phyloP scores from a whole-genome alignment of 179 eudicot species.

The Sideroxylon spinosum region DNA sequence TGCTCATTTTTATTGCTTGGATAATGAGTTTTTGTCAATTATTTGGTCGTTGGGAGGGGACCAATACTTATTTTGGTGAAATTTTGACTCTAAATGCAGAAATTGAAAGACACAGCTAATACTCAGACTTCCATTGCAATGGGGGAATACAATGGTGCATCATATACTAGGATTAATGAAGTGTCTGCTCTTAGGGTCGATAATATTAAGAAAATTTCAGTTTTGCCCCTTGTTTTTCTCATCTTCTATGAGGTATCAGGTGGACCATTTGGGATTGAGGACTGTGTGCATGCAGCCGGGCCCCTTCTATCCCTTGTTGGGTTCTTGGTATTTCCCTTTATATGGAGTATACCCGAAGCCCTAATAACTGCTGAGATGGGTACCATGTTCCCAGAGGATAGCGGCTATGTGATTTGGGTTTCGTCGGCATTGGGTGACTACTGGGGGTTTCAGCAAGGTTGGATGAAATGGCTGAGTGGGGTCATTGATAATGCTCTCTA shows the following conservation, averaged over 20 bases:
- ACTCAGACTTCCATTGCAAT: constrained; percentile 14
- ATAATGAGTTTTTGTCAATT: neutral
- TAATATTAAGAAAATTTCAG: constrained; percentile 15
- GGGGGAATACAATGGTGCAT: constrained; percentile 18
- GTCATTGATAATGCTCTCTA: constrained; percentile 27
- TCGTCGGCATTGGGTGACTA: constrained; percentile 24
- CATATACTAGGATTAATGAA: constrained; percentile 12
- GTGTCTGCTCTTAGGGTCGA: constrained; percentile 16
- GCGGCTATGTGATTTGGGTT: constrained; percentile 29
- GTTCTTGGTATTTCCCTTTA: constrained; percentile 20
- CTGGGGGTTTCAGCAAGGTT: constrained; percentile 29
- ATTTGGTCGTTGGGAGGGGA: neutral
- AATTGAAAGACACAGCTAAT: constrained; percentile 9
- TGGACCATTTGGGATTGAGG: constrained; percentile 28
- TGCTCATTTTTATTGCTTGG: neutral
- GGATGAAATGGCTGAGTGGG: constrained; percentile 32
- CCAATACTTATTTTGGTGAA: neutral
- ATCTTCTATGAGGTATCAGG: constrained; percentile 26
- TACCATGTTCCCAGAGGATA: constrained; percentile 32
- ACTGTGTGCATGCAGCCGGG: constrained; percentile 23
- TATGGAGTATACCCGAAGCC: constrained; percentile 31
- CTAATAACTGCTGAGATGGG: constrained; percentile 27
- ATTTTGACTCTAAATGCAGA: constrained; percentile 19
- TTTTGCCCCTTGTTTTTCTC: constrained; percentile 29
- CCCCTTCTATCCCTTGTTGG: constrained; percentile 25